Conservation (phyloP, 2,329 filamentous ascomycete genomes). For the Pseudogymnoascus sp. region DNA sequence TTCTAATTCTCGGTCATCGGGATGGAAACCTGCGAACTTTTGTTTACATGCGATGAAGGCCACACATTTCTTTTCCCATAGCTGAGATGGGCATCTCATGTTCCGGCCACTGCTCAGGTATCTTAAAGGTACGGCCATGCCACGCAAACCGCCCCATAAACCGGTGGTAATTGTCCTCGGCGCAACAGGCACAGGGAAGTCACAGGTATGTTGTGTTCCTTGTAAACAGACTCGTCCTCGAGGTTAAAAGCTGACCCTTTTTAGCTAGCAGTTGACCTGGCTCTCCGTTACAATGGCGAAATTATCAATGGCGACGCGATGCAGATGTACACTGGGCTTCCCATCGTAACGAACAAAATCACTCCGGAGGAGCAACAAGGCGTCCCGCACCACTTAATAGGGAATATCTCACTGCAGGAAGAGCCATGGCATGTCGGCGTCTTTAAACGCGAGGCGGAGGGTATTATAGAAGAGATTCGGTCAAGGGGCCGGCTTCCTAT, state of each 20-base stretch:
- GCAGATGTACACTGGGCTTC: slow-evolving; percentile 89
- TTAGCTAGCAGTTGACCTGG: slow-evolving; percentile 67
- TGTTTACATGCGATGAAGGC: not conserved
- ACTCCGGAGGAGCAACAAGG: slow-evolving; percentile 63
- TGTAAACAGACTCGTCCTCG: slow-evolving; percentile 7
- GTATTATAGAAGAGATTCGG: slow-evolving; percentile 68
- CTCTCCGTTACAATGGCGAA: slow-evolving; percentile 76
- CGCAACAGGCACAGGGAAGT: slow-evolving; percentile 89
- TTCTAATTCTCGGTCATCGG: slow-evolving; percentile 5
- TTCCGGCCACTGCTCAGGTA: slow-evolving; percentile 4
- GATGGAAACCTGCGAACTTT: slow-evolving; percentile 16
- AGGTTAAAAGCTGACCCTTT: slow-evolving; percentile 1
- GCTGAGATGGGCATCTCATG: slow-evolving; percentile 5
- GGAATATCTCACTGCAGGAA: slow-evolving; percentile 64
- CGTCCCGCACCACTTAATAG: slow-evolving; percentile 81
- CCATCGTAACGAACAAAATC: slow-evolving; percentile 94
- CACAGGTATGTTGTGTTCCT: slow-evolving; percentile 49
- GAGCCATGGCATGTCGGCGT: slow-evolving; percentile 75
- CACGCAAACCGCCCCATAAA: slow-evolving; percentile 32
- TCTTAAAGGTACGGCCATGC: slow-evolving; percentile 18
- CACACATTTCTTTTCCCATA: not conserved
- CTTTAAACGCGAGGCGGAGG: slow-evolving; percentile 63
- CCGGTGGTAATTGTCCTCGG: slow-evolving; percentile 78
- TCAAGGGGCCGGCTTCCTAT: slow-evolving; percentile 74
- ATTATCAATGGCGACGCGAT: slow-evolving; percentile 97